These are phyloP conservation scores for Chrysoporthe cubensis DNA, from an alignment of 2,329 filamentous ascomycete genomes.

Conservation along the genomic window DNA sequence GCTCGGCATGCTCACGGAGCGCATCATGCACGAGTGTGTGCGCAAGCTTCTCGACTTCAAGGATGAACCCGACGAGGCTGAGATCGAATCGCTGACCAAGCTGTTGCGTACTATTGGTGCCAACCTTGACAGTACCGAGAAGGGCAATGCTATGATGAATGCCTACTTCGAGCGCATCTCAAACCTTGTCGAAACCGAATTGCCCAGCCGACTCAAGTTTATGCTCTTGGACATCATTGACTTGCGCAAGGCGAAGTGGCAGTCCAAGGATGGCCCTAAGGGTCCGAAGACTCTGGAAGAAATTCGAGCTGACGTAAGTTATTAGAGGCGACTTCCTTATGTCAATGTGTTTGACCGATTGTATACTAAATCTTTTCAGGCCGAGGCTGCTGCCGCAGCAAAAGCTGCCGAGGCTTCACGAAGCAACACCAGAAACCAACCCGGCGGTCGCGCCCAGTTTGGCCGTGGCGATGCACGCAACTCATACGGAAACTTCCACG, in stretches of 20 bases:
- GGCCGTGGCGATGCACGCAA: constrained; percentile 81
- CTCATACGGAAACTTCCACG: constrained; percentile 74
- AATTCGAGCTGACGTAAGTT: constrained; percentile 77
- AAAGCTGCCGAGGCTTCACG: constrained; percentile 76
- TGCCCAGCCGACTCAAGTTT: constrained; percentile 88
- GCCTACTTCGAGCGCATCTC: constrained; percentile 91
- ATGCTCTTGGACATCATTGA: constrained; percentile 97
- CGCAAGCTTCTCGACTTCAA: constrained; percentile 96
- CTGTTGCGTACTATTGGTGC: constrained; percentile 88
- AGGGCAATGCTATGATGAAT: constrained; percentile 85
- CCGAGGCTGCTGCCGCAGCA: constrained; percentile 75
- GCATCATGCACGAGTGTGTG: constrained; percentile 99
- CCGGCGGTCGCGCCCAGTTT: constrained; percentile 68
- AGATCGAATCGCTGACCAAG: constrained; percentile 94
- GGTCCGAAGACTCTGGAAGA: constrained; percentile 96
- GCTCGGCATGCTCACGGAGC: constrained; percentile 95
- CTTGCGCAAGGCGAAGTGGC: constrained; percentile 76
- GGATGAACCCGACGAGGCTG: constrained; percentile 89
- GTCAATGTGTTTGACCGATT: not conserved
- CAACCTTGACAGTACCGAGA: constrained; percentile 82
- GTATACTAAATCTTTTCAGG: constrained; percentile 44
- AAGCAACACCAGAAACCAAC: constrained; percentile 66
- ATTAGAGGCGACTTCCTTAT: not conserved
- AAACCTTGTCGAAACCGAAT: constrained; percentile 75
- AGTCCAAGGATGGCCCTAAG: constrained; percentile 87